Evolutionary conservation across 1,139 yeast species (phyloP).

Genomic region (Taphrina communis): DNA sequence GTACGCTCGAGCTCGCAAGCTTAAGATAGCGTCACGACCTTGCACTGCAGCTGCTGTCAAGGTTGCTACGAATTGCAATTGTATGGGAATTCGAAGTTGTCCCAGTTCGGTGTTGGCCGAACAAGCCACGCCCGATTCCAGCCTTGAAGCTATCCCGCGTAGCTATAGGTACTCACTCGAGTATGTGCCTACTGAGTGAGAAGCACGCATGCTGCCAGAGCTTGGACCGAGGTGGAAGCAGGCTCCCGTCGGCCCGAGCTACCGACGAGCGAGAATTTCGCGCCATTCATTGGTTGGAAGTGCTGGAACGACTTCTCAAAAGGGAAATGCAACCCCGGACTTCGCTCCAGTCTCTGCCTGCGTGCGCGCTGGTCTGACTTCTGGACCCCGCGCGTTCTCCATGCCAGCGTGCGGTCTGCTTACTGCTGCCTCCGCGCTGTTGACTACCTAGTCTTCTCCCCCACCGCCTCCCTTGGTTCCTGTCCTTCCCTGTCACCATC

Average conservation of each 20-base stretch:
- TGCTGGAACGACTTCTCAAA: neutral
- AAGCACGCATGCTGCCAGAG: too few relatives aligned
- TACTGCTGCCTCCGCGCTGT: slow-evolving; percentile 12
- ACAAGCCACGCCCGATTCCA: too few relatives aligned
- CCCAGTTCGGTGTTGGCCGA: too few relatives aligned
- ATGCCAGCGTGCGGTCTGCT: neutral
- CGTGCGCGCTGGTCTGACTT: neutral
- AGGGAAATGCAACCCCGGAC: slow-evolving; percentile 4
- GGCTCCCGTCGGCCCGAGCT: slow-evolving; percentile 7
- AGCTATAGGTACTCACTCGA: too few relatives aligned
- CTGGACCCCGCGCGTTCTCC: slow-evolving; percentile 1
- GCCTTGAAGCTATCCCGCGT: too few relatives aligned
- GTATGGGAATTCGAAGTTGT: too few relatives aligned
- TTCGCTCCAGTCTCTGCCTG: neutral
- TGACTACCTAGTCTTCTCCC: neutral
- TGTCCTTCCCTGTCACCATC: slow-evolving; percentile 11
- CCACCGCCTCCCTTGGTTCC: slow-evolving; percentile 4
- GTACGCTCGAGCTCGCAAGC: too few relatives aligned
- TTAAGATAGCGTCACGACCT: too few relatives aligned
- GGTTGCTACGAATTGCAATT: too few relatives aligned
- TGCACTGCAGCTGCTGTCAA: too few relatives aligned
- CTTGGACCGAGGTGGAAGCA: neutral
- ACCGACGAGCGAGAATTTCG: neutral
- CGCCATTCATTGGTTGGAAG: neutral
- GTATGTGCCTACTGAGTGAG: too few relatives aligned